Evolutionary conservation across 2,329 filamentous ascomycete genomes (phyloP), one percentile per base, ranked within the genome.

Genomic region (Paecilomyces fulvus): DNA sequence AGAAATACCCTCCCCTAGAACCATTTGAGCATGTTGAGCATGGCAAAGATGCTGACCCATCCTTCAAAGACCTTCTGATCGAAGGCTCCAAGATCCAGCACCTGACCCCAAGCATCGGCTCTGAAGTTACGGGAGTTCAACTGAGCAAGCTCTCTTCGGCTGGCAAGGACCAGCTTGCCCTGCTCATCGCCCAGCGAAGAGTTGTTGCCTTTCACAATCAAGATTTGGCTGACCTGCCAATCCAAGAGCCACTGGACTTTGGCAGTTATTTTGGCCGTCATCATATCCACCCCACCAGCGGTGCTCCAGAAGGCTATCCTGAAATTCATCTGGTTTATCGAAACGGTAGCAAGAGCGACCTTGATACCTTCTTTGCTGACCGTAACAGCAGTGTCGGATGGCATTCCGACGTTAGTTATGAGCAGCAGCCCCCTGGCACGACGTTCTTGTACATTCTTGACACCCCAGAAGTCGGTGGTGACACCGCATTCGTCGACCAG

Each of bases 141-240:
- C 74, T 81, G 4, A 72, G 74, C 53, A 71, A 75, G 54, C 69
- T 80, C 31, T 78, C 70, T 4, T 72, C 78, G 49, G 68, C 67
- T 1, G 77, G 79, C 59, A 80, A 79, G 67, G 76, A 80, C 54
- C 77, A 80, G 51, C 72, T 80, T 11, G 78, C 77, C 1, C 67
- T 77, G 9, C 64, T 80, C 20, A 75, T 81, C 30, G 56, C 68
- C 2, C 54, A 65, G 30, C 55, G 62, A 3, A 60, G 59, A 31
- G 57, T 61, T 9, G 60, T 64, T 17, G 59, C 60, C 2, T 63
- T 63, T 28, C 53, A 57, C 3, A 57, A 60, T 11, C 60, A 62
- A 33, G 59, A 63, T 17, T 55, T 61, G 48, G 59, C 60, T 14
- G 63, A 66, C 49, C 56, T 65, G 43, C 55, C 58, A 0, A 53